Percentiles rank a stretch among this genome's conserved stretches.
phyloP scores from a whole-genome alignment of 768 basidiomycete species.

The Wakefieldia striispora region DNA sequence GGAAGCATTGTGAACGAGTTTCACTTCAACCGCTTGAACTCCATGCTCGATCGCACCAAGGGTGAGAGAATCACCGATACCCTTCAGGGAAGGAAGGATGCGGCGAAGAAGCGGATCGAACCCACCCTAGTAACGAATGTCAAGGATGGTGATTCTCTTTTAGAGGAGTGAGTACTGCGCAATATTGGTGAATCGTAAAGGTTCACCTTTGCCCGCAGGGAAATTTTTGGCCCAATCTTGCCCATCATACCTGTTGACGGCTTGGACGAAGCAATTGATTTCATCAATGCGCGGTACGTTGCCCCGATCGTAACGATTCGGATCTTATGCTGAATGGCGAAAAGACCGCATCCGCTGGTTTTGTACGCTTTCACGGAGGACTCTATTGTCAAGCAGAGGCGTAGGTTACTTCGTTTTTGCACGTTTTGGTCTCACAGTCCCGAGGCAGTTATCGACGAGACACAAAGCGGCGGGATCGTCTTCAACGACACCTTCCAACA shows the following conservation, averaged over 20 bases:
- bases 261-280: constrained; percentile 53
- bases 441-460: constrained; percentile 51
- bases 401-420: constrained; percentile 29
- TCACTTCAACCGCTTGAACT: constrained; percentile 54
- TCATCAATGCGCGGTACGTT: constrained; percentile 50
- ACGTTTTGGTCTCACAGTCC: neutral
- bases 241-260: constrained; percentile 59
- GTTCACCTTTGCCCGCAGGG: constrained; percentile 38
- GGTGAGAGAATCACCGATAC: constrained; percentile 57
- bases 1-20: constrained; percentile 51
- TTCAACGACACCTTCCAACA: constrained; percentile 64
- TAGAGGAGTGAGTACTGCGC: constrained; percentile 50
- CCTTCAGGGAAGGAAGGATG: constrained; percentile 35
- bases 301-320: neutral
- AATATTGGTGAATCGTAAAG: neutral
- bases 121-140: constrained; percentile 62
- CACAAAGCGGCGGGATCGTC: constrained; percentile 53
- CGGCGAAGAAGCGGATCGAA: constrained; percentile 45
- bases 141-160: constrained; percentile 49
- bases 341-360: constrained; percentile 57
- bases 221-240: constrained; percentile 72
- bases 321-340: constrained; percentile 3
- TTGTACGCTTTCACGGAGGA: constrained; percentile 63
- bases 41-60: constrained; percentile 50
- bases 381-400: constrained; percentile 35